Evolutionary conservation across 2,329 filamentous ascomycete genomes (phyloP).

Genomic region (Chaetomium sp.): DNA sequence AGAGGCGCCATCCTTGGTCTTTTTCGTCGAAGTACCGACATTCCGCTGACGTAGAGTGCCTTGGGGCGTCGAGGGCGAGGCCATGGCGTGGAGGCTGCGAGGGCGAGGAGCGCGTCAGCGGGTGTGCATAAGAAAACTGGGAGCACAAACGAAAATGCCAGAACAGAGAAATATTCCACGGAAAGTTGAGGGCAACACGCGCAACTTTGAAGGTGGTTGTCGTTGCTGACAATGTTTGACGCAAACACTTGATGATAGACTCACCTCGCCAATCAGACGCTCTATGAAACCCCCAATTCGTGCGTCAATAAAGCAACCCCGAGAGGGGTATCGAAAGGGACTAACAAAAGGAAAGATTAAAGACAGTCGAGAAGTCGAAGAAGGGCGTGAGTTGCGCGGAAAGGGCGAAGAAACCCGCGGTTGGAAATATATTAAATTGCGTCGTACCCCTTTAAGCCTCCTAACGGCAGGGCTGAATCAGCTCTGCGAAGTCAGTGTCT

Average conservation of each 20-base stretch:
- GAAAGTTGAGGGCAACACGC: not conserved
- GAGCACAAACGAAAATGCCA: not conserved
- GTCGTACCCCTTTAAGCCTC: conserved; percentile 14
- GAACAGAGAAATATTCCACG: not conserved
- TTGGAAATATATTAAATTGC: conserved; percentile 14
- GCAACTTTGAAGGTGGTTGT: not conserved
- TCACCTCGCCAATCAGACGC: conserved; percentile 7
- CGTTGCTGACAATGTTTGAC: not conserved
- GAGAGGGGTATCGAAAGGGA: conserved; percentile 3
- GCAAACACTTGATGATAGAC: not conserved
- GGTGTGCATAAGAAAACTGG: not conserved
- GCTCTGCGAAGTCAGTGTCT: not conserved
- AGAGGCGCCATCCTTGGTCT: conserved; percentile 38
- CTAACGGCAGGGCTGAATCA: conserved; percentile 14
- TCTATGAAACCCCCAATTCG: not conserved
- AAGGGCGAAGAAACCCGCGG: not conserved
- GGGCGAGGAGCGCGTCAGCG: not conserved
- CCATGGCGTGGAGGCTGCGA: conserved; percentile 34
- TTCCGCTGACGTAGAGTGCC: conserved; percentile 55
- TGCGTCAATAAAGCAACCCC: not conserved
- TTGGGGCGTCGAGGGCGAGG: conserved; percentile 43
- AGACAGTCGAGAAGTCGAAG: conserved; percentile 17
- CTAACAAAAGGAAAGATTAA: conserved; percentile 15
- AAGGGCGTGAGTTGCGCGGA: not conserved
- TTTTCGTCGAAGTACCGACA: conserved; percentile 38